Base-by-base conservation (phyloP, 495 filamentous ascomycete genomes). In the Penicillium daleae region DNA sequence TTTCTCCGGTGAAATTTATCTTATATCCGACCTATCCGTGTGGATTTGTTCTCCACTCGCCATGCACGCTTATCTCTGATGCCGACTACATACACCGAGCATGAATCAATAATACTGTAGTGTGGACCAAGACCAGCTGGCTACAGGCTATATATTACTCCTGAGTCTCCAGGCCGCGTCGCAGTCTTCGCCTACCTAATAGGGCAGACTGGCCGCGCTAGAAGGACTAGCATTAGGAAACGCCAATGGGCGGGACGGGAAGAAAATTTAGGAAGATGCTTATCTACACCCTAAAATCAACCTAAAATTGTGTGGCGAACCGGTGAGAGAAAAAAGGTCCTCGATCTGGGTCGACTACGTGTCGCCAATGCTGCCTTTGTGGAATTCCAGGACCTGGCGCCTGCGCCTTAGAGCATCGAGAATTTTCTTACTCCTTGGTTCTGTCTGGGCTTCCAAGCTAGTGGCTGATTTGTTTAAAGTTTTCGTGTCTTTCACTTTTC, bases 241-340 rank as follows among this genome's bases (percentile, higher is more conserved):
- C 8, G 32, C 57, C 57, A 62, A 57, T 42, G 33, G 19, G 27
- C 9, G 46, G 12, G 19, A 3, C 17, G 27, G 53, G 27, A 50
- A 50, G 21, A 17, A 26, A 49, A 53, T 33, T 40, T 22, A 57
- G 26, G 27, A 27, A 52, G 26, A 55, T 49, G 58, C 48, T 61
- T 57, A 58, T 65, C 54, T 48, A 44, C 55, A 55, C 39, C 49
- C 21, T 24, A 55, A 29, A 46, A 22, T 29, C 44, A 66, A 56
- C 56, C 60, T 53, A 66, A 59, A 46, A 12, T 12, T 32, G 59
- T 50, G 56, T 48, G 55, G 32, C 37, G 50, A 57, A 31, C 56
- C 60, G 64, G 64, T 63, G 64, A 66, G 46, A 32, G 42, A 40
- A 56, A 57, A 59, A 27, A 50, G 42, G 42, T 13, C 22, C 3